A percentile compares a stretch with the other conserved stretches of the same genome.
These are phyloP conservation scores for Paraurostyla sp. DNA, from an alignment of 73 alveolate species.

Conservation along the genomic window DNA sequence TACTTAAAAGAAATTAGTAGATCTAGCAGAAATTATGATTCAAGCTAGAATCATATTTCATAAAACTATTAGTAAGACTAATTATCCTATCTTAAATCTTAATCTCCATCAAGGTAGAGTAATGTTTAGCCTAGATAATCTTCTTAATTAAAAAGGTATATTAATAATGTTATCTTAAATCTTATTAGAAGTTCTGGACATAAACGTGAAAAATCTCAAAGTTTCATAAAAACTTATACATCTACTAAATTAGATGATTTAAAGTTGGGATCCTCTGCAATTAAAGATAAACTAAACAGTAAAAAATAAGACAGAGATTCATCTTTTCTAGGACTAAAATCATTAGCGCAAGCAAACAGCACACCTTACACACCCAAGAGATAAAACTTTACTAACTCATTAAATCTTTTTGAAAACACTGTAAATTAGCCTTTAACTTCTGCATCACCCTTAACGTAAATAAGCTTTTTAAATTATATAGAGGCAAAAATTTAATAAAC, in stretches of 20 bases:
- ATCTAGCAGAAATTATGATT: too few species aligned
- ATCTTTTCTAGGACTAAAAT: neutral
- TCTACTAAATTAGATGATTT: too few species aligned
- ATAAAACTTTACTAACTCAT: neutral
- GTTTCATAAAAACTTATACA: too few species aligned
- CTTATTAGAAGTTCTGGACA: conserved; percentile 11
- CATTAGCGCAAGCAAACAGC: too few species aligned
- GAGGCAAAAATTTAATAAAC: conserved; percentile 10
- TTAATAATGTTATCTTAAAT: neutral
- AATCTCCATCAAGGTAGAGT: neutral
- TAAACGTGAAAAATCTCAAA: neutral
- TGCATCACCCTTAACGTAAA: conserved; percentile 23
- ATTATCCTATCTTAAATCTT: conserved; percentile 16
- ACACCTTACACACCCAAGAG: conserved; percentile 42
- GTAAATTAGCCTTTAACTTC: neutral
- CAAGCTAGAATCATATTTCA: neutral
- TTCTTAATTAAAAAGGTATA: neutral
- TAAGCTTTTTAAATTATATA: neutral
- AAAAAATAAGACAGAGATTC: conserved; percentile 37
- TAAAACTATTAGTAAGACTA: too few species aligned
- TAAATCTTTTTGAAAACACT: neutral
- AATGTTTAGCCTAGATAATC: conserved; percentile 5
- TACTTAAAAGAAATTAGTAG: conserved; percentile 37
- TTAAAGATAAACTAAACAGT: too few species aligned
- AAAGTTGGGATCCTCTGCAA: too few species aligned